Evolutionary conservation across 352 stramenopile species (phyloP).

Genomic region (Phytophthora foliorum): DNA sequence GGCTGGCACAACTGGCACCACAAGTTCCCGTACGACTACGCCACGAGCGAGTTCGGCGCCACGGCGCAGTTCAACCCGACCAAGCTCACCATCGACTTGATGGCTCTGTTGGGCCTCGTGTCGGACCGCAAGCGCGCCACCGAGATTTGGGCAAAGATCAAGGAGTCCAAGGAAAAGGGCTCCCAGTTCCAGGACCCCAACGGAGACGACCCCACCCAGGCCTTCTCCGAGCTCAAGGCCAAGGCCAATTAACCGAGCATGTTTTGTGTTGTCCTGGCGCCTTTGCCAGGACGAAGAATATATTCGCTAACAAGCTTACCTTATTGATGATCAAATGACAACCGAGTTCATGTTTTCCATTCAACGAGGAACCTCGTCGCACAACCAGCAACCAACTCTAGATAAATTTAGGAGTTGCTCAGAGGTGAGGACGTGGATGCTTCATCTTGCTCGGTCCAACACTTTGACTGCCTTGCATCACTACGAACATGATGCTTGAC

Average conservation of each 20-base stretch:
- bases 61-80: conserved; percentile 98
- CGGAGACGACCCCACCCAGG: conserved; percentile 58
- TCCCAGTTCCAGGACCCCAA: conserved; percentile 62
- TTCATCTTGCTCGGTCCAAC: not conserved
- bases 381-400: not conserved
- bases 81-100: conserved; percentile 97
- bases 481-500: not conserved
- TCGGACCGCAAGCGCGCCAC: conserved; percentile 95
- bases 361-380: not conserved
- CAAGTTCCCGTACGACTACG: conserved; percentile 99
- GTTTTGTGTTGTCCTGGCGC: conserved; percentile 24
- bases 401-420: not conserved
- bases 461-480: not conserved
- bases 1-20: conserved; percentile 99
- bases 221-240: conserved; percentile 78
- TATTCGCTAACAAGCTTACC: conserved; percentile 44
- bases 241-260: conserved; percentile 59
- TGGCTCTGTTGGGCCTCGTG: conserved; percentile 93
- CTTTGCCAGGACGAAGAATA: conserved; percentile 25
- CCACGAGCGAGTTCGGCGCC: conserved; percentile 97
- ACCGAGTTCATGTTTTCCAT: not conserved
- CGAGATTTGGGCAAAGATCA: conserved; percentile 95
- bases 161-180: conserved; percentile 53
- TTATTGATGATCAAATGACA: conserved; percentile 39
- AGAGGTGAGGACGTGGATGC: not conserved